Evolutionary conservation across 495 filamentous ascomycete species (phyloP), one percentile per base, ranked within the genome.

Genomic region (Neurospora terricola): DNA sequence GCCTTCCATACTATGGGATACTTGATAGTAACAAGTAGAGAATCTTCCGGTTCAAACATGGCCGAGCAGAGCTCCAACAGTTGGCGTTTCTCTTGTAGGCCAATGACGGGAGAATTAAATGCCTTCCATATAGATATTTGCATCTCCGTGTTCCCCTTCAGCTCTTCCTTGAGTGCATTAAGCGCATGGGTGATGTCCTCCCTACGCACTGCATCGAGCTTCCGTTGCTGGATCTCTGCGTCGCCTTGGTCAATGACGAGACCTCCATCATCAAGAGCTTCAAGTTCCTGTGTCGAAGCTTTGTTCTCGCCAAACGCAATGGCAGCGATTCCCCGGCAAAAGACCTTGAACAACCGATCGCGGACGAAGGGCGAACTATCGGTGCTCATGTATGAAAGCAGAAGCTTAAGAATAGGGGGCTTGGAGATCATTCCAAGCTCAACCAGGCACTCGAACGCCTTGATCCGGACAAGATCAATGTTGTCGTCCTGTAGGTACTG

Each of bases 331-430:
- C 90, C 91, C 70, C 85, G 87, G 71, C 87, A 89, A 78, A 98
- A 90, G 0, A 90, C 79, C 72, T 85, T 84, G 72, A 92, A 88
- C 8, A 97, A 84, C 23, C 86, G 85, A 37, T 89, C 85, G 23
- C 96, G 90, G 38, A 97, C 86, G 79, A 90, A 95, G 3, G 93
- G 90, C 2, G 96, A 98, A 14, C 88, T 87, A 79, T 98, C 95
- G 6, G 88, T 89, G 30, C 88, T 91, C 77, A 96, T 83, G 36
- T 87, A 86, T 70, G 87, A 87, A 14, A 97, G 84, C 68, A 97
- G 88, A 78, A 92, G 91, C 71, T 85, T 85, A 45, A 94, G 76
- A 34, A 97, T 84, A 2, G 86, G 81, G 11, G 88, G 82, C 70
- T 87, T 87, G 38, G 87, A 83, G 40, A 94, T 83, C 66, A 92